A percentile compares a stretch with the other conserved stretches of the same genome.
phyloP scores from a whole-genome alignment of 495 filamentous ascomycete species.

The Penicillium waksmanii region DNA sequence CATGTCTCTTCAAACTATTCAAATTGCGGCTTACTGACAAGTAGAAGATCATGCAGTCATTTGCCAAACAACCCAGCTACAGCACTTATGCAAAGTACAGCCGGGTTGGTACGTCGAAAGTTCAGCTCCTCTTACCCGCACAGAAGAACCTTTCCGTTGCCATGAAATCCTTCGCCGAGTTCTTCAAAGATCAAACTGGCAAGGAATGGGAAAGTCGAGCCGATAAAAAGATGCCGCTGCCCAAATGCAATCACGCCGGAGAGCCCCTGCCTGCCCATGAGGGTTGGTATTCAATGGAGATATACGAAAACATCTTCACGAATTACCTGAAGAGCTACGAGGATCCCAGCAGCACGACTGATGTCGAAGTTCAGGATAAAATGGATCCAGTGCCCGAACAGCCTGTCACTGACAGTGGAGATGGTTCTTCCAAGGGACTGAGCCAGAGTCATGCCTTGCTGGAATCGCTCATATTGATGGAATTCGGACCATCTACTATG shows the following conservation, averaged over 20 bases:
- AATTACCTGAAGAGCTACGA: conserved; percentile 21
- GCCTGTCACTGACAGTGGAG: background rate
- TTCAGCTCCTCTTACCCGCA: conserved; percentile 37
- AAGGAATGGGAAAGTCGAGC: conserved; percentile 57
- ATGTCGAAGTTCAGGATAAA: background rate
- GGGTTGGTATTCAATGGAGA: conserved; percentile 41
- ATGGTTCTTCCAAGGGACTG: background rate
- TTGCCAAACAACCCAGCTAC: conserved; percentile 51
- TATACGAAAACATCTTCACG: conserved; percentile 21
- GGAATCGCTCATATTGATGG: background rate
- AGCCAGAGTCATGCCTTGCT: background rate
- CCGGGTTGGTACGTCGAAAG: conserved; percentile 26
- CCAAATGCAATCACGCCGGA: conserved; percentile 29
- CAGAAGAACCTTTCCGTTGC: conserved; percentile 39
- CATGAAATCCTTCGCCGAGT: conserved; percentile 51
- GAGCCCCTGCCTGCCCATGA: conserved; percentile 30
- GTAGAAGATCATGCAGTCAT: conserved; percentile 57
- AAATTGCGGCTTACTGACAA: background rate
- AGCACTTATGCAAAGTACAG: conserved; percentile 42
- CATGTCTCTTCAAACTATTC: background rate
- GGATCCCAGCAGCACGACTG: background rate
- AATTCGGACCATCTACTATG: background rate
- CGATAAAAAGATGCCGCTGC: conserved; percentile 15
- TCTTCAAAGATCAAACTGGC: conserved; percentile 60
- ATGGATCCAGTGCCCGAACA: background rate